phyloP scores from a whole-genome alignment of 495 filamentous ascomycete genomes.

The Trichoderma gamsii region DNA sequence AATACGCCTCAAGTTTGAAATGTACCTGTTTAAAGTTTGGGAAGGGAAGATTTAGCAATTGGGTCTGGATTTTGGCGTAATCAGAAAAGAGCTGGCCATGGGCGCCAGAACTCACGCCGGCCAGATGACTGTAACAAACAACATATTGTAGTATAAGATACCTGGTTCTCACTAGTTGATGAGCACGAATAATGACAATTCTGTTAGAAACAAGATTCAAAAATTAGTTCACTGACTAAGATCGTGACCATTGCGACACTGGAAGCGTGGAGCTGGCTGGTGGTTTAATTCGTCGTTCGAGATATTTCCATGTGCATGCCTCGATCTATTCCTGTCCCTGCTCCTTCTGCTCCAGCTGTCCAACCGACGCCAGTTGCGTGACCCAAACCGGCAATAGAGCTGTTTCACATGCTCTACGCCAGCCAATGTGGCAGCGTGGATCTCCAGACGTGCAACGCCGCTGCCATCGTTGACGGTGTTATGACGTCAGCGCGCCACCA shows the following conservation, averaged over 20 bases:
- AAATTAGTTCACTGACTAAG: background rate
- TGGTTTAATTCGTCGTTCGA: background rate
- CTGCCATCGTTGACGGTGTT: background rate
- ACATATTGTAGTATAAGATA: constrained; percentile 3
- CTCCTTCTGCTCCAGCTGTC: background rate
- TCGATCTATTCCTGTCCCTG: background rate
- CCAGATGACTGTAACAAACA: background rate
- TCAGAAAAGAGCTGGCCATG: background rate
- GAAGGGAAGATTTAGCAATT: background rate
- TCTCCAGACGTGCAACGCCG: background rate
- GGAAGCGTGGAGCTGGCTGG: background rate
- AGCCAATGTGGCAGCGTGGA: background rate
- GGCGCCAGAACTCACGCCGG: background rate
- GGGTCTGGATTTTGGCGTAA: background rate
- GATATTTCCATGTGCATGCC: background rate
- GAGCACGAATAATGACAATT: constrained; percentile 13
- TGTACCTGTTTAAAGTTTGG: background rate
- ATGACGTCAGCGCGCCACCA: constrained; percentile 2
- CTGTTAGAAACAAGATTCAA: background rate
- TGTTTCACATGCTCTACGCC: background rate
- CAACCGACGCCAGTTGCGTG: background rate
- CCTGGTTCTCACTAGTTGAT: background rate
- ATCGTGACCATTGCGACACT: background rate
- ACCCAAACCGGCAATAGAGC: background rate
- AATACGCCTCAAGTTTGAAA: constrained; percentile 20